Conservation (phyloP, 352 stramenopile genomes). For the Globisporangium canariense region DNA sequence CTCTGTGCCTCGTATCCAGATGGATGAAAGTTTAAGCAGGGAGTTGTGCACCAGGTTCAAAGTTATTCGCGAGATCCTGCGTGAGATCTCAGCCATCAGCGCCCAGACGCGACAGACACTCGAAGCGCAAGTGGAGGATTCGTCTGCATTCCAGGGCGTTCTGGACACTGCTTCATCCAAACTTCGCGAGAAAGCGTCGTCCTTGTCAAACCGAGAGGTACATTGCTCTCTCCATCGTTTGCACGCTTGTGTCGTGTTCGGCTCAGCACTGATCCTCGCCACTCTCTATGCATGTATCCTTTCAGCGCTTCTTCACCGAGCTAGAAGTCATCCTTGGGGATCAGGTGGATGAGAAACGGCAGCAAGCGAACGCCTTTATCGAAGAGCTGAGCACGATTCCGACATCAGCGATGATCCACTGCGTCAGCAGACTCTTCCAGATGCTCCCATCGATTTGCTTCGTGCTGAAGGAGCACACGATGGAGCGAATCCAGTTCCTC, state of each 20-base stretch:
- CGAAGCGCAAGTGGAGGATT: conserved; percentile 22
- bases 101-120: conserved; percentile 22
- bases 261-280: background rate
- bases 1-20: conserved; percentile 15
- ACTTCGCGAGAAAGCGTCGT: background rate
- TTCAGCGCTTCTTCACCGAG: conserved; percentile 35
- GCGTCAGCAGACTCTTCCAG: conserved; percentile 28
- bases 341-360: conserved; percentile 27
- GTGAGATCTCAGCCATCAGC: conserved; percentile 17
- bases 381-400: conserved; percentile 21
- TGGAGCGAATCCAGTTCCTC: conserved; percentile 36
- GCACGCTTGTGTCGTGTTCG: background rate
- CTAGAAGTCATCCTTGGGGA: conserved; percentile 43
- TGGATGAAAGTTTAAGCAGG: conserved; percentile 19
- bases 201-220: conserved; percentile 7
- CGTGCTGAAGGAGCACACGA: conserved; percentile 33
- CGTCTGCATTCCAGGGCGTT: conserved; percentile 23
- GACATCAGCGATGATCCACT: conserved; percentile 20
- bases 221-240: background rate
- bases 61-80: conserved; percentile 24
- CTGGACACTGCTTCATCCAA: conserved; percentile 18
- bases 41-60: conserved; percentile 28
- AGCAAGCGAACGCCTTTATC: conserved; percentile 37
- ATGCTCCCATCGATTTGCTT: conserved; percentile 43
- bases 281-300: background rate